phyloP scores from a whole-genome alignment of 768 basidiomycete species.

The Macrolepiota albuminosa region DNA sequence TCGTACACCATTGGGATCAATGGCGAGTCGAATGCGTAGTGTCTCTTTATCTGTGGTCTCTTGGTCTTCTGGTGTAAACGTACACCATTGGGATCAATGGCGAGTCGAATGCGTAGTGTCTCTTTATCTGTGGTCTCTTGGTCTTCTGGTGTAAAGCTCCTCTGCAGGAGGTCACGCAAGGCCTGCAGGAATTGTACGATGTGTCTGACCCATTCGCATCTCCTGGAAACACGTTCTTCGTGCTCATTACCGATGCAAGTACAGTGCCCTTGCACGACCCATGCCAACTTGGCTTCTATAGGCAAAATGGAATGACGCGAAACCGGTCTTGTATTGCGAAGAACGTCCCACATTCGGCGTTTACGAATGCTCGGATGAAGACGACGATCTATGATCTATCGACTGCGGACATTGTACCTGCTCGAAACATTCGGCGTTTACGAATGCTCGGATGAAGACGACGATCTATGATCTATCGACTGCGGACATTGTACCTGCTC shows the following conservation, averaged over 20 bases:
- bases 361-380: conserved; percentile 6
- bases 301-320: not conserved
- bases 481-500: conserved; percentile 4
- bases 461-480: conserved; percentile 17
- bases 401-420: conserved; percentile 10
- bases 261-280: conserved; percentile 4
- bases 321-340: conserved; percentile 4
- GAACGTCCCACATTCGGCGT: conserved; percentile 1
- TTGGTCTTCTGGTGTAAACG: conserved; percentile 10
- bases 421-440: conserved; percentile 3
- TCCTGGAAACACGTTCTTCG: conserved; percentile 16
- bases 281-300: conserved; percentile 13
- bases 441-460: conserved; percentile 9
- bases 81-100: conserved; percentile 19
- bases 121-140: conserved; percentile 12
- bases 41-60: conserved; percentile 13
- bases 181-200: conserved; percentile 16
- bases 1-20: conserved; percentile 18
- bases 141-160: conserved; percentile 5
- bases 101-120: conserved; percentile 21
- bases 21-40: conserved; percentile 22
- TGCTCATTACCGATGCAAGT: not conserved
- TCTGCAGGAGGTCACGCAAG: conserved; percentile 12
- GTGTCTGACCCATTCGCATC: conserved; percentile 17
- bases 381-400: conserved; percentile 18